Evolutionary conservation across 179 eudicot genomes (phyloP).

Genomic region (Amaranthus tricolor): DNA sequence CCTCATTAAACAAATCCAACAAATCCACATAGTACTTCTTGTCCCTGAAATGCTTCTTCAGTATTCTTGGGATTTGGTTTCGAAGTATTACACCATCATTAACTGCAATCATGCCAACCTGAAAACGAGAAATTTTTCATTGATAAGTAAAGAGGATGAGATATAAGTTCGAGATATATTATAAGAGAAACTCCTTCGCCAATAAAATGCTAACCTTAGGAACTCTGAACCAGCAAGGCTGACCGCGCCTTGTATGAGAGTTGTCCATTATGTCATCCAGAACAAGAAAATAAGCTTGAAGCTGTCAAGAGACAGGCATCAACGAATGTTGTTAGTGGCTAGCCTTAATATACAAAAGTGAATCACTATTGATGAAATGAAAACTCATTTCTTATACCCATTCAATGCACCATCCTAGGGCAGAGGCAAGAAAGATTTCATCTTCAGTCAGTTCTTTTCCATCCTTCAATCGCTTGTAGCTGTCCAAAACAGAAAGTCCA

Average conservation of each 20-base stretch:
- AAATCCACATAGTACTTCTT: conserved; percentile 68
- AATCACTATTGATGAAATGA: background rate
- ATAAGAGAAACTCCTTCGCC: background rate
- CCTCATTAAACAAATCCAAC: conserved; percentile 81
- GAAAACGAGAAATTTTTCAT: background rate
- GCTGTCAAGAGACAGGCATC: conserved; percentile 41
- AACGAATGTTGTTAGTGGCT: background rate
- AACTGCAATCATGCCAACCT: conserved; percentile 81
- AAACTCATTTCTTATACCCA: conserved; percentile 45
- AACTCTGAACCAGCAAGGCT: conserved; percentile 72
- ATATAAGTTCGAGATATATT: background rate
- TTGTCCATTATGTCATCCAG: conserved; percentile 82
- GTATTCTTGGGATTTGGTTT: conserved; percentile 67
- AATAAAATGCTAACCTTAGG: conserved; percentile 49
- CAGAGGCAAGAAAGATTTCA: conserved; percentile 63
- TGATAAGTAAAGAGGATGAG: background rate
- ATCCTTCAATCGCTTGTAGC: conserved; percentile 56
- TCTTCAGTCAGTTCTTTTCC: conserved; percentile 59
- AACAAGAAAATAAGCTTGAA: conserved; percentile 85
- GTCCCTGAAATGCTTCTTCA: conserved; percentile 62
- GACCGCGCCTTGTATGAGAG: conserved; percentile 82
- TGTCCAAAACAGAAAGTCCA: conserved; percentile 77
- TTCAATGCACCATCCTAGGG: conserved; percentile 92
- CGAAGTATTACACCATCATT: conserved; percentile 79
- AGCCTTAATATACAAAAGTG: background rate